Evolutionary conservation across 257 asterid species (phyloP), one percentile per base, ranked within the genome.

Genomic region (Solanum okadae): DNA sequence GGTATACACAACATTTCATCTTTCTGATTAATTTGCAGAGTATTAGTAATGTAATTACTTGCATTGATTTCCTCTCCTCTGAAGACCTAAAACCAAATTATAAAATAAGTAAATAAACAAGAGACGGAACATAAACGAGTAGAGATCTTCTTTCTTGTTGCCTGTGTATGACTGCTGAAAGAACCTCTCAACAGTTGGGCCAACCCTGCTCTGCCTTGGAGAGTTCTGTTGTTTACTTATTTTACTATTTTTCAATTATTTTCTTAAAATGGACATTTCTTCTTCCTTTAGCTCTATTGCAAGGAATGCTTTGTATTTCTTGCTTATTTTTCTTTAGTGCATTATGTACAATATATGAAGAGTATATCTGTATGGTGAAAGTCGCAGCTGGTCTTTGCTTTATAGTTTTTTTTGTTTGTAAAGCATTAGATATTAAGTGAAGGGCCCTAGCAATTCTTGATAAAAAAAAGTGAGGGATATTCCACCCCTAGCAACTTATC

Each of bases 1-100:
- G 98, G 98, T 95, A 94, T 52, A 31, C 83, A 86, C 59, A 29
- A 22, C 18, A 81, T 81, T 81, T 49, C 15, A 49, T 49, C 68
- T 27, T 79, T 27, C 40, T 27, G 27, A 44, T 27, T 46, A 29
- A 27, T 25, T 44, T 25, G 63, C 85, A 18, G 40, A 16, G 16
- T 44, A 79, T 14, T 61, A 42, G 65, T 25, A 79, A 27, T 79
- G 65, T 46, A 27, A 44, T 79, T 42, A 27, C 65, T 27, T 79
- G 14, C 67, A 44, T 25, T 79, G 12, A 16, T 79, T 79, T 79
- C 85, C 84, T 42, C 59, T 42, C 34, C 34, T 40, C 23, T 40
- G 22, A 78, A 14, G 34, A 27, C 35, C 4, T 23, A 14, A 78
- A 42, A 42, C 61, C n/a, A 13, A n/a, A 13, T 79, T 56, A 42